Evolutionary conservation across 1,284 basidiomycete species (phyloP).

Genomic region (Tylopilus sp.): DNA sequence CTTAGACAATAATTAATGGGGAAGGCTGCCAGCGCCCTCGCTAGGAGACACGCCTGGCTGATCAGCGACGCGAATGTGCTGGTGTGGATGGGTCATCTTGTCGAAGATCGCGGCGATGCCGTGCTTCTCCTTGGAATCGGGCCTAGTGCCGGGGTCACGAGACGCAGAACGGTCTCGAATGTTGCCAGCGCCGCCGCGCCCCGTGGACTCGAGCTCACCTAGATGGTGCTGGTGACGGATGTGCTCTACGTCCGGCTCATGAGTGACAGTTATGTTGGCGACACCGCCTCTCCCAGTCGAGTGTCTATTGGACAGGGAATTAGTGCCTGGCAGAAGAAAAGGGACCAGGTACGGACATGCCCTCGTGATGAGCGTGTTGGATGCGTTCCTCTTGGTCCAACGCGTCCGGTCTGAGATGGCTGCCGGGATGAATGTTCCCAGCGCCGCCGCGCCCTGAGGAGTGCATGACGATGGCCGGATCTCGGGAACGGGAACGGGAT

Average conservation of each 20-base stretch:
- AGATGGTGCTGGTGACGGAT: conserved; percentile 33
- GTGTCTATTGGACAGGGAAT: conserved; percentile 54
- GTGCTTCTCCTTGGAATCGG: conserved; percentile 44
- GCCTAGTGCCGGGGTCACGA: conserved; percentile 45
- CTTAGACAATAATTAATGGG: conserved; percentile 3
- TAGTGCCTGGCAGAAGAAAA: not conserved
- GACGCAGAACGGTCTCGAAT: conserved; percentile 62
- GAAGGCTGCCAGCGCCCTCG: not conserved
- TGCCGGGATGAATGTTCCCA: conserved; percentile 67
- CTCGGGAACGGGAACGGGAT: conserved; percentile 47
- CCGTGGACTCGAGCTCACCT: conserved; percentile 57
- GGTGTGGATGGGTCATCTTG: conserved; percentile 39
- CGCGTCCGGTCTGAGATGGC: conserved; percentile 33
- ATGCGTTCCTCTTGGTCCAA: conserved; percentile 60
- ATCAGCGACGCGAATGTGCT: not conserved
- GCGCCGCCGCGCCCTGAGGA: conserved; percentile 75
- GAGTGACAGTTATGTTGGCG: conserved; percentile 64
- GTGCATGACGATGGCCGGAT: conserved; percentile 47
- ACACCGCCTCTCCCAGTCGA: conserved; percentile 77
- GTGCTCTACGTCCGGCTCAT: conserved; percentile 54
- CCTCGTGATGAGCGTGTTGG: conserved; percentile 46
- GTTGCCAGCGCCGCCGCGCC: conserved; percentile 83
- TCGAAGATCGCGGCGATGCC: conserved; percentile 44
- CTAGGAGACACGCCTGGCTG: not conserved
- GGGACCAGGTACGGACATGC: conserved; percentile 50